Base-by-base conservation (phyloP, 495 filamentous ascomycete genomes). In the Neurospora cerealis region DNA sequence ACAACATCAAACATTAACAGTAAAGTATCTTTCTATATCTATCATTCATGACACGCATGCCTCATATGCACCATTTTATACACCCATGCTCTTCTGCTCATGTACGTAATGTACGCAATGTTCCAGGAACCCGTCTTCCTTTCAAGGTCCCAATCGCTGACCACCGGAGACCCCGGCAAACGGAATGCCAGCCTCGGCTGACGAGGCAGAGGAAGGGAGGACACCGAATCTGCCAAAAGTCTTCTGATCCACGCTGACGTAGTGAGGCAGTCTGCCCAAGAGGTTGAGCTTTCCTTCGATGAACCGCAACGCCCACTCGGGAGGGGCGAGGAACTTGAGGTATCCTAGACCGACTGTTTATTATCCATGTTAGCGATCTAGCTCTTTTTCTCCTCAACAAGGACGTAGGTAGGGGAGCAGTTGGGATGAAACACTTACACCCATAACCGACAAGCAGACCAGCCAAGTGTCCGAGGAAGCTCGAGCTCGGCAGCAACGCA, bases 151-250 rank as follows among this genome's bases (percentile, higher is more conserved):
- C 28, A 28, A 34, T 8, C 54, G 28, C 54, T 66, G 54, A 34
- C 54, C 54, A 36, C 54, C 54, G 15, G 54, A 66, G 54, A 66
- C 28, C 3, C 32, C 32, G 28, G 28, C 6, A 34, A 66, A 66
- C 3, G 54, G 54, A 66, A 66, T 66, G 15, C 54, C 46, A 32
- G 60, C 80, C 54, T 80, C 78, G 69, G 86, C 87, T 19, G 78
- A 76, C 4, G 81, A 73, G 62, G 81, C 83, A 38, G 84, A 85
- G 0, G 89, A 89, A 2, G 94, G 94, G 28, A 98, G 83, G 21
- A 98, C 93, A 1, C 94, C 94, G 78, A 95, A 97, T 69, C 94
- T 87, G n/a, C 94, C 94, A 78, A 93, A 96, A n/a, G 92, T 96
- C 87, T 96, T 97, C 80, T 97, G 94, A 78, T 98, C 94, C 15